phyloP scores from a whole-genome alignment of 1,284 basidiomycete species.

The Ceratorhiza oryzae-sativae region DNA sequence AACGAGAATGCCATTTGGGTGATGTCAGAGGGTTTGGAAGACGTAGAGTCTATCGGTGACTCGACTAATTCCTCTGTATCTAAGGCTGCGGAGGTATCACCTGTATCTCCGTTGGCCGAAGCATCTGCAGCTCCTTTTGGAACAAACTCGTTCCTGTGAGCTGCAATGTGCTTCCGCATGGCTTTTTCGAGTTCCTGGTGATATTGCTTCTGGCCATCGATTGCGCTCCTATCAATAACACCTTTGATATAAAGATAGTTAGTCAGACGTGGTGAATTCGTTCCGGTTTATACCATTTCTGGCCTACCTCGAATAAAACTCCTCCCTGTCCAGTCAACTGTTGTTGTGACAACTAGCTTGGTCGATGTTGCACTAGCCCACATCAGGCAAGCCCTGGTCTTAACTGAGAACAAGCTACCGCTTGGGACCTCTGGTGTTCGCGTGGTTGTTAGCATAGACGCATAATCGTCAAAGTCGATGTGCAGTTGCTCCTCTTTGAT shows the following conservation, averaged over 20 bases:
- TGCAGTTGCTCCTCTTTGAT: conserved; percentile 83
- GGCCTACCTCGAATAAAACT: conserved; percentile 91
- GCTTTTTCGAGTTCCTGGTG: conserved; percentile 83
- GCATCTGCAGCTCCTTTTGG: conserved; percentile 73
- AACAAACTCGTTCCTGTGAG: conserved; percentile 87
- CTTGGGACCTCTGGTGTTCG: conserved; percentile 93
- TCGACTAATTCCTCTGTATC: not conserved
- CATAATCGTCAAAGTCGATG: conserved; percentile 84
- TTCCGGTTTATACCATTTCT: not conserved
- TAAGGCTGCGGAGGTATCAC: conserved; percentile 31
- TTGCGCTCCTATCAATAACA: conserved; percentile 89
- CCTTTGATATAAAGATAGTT: conserved; percentile 56
- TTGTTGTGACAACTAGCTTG: conserved; percentile 83
- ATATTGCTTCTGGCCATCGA: conserved; percentile 92
- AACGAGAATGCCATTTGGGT: not conserved
- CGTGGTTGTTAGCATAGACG: conserved; percentile 87
- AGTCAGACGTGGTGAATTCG: not conserved
- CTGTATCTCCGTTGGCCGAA: conserved; percentile 28
- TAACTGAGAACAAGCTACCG: conserved; percentile 89
- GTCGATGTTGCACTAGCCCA: conserved; percentile 86
- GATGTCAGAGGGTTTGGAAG: conserved; percentile 49
- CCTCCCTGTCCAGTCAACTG: conserved; percentile 94
- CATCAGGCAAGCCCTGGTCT: conserved; percentile 91
- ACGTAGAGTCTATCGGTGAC: conserved; percentile 62
- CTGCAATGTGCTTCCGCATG: conserved; percentile 86